Evolutionary conservation across 2,329 filamentous ascomycete species (phyloP).

Genomic region (Taxawa tesnikishii): DNA sequence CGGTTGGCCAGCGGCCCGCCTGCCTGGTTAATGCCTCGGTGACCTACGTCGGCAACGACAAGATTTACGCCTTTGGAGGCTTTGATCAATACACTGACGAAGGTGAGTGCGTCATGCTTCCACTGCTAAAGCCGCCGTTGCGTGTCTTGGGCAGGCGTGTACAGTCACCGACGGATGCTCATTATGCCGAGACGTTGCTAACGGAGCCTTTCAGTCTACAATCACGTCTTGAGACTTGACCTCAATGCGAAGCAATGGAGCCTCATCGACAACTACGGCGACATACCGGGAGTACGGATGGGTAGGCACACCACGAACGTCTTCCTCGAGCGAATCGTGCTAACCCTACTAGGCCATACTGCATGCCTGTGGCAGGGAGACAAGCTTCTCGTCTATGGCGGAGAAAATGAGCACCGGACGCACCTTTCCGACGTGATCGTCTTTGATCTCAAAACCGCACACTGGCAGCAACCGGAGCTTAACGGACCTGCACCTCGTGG

Average conservation of each 20-base stretch:
- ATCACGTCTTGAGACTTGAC: constrained; percentile 86
- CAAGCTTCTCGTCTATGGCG: constrained; percentile 93
- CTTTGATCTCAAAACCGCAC: constrained; percentile 84
- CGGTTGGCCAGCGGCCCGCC: constrained; percentile 57
- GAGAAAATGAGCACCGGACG: constrained; percentile 93
- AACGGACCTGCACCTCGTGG: constrained; percentile 77
- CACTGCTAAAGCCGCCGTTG: too few species aligned
- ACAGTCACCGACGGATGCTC: too few species aligned
- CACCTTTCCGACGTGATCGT: constrained; percentile 94
- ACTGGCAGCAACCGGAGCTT: constrained; percentile 89
- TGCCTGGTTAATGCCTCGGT: constrained; percentile 97
- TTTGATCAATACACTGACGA: constrained; percentile 99
- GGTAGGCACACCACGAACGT: constrained; percentile 41
- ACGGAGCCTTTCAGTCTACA: too few species aligned
- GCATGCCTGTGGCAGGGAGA: constrained; percentile 87
- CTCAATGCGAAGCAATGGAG: constrained; percentile 84
- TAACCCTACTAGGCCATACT: constrained; percentile 58
- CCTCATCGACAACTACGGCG: constrained; percentile 94
- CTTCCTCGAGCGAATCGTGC: constrained; percentile 2
- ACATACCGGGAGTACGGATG: constrained; percentile 95
- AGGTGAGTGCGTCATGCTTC: too few species aligned
- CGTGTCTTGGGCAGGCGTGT: too few species aligned
- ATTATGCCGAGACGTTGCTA: too few species aligned
- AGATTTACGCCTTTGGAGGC: constrained; percentile 95
- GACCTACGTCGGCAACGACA: constrained; percentile 95